phyloP scores from a whole-genome alignment of 1,284 basidiomycete genomes.

The Agroathelia rolfsii region DNA sequence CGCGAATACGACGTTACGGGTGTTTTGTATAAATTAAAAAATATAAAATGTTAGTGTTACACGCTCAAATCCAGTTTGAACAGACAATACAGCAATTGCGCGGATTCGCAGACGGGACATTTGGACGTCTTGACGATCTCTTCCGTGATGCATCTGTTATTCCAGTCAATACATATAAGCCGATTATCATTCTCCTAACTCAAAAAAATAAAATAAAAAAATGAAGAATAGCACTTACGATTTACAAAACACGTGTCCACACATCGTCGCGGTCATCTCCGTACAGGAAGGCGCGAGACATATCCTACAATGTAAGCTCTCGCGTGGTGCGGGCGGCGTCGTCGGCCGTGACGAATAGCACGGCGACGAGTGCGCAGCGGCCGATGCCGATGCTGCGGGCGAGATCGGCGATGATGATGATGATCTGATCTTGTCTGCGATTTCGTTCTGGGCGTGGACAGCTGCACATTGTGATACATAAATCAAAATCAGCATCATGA shows the following conservation, averaged over 20 bases:
- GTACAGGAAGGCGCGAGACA: constrained; percentile 33
- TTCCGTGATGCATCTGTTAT: constrained; percentile 43
- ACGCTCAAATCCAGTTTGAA: constrained; percentile 24
- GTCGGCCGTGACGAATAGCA: too few species aligned
- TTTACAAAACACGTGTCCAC: constrained; percentile 50
- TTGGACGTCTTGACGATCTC: constrained; percentile 31
- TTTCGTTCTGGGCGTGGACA: too few species aligned
- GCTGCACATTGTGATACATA: too few species aligned
- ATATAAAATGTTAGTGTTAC: background rate
- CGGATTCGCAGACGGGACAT: constrained; percentile 37
- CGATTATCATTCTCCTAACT: background rate
- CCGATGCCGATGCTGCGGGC: too few species aligned
- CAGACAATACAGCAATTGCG: constrained; percentile 41
- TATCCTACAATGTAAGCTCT: constrained; percentile 34
- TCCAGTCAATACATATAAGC: too few species aligned
- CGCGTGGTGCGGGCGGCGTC: too few species aligned
- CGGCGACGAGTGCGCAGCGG: too few species aligned
- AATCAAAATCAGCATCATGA: too few species aligned
- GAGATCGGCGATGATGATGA: too few species aligned
- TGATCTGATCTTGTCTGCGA: too few species aligned
- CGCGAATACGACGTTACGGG: too few species aligned
- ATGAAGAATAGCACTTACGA: constrained; percentile 24
- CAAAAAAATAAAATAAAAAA: background rate
- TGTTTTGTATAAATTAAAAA: too few species aligned
- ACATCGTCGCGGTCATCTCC: constrained; percentile 42